Percentiles rank a stretch among this genome's conserved stretches.
These are phyloP conservation scores for Heterococcus sp. DNA, from an alignment of 108 stramenopile genomes.

Conservation along the genomic window DNA sequence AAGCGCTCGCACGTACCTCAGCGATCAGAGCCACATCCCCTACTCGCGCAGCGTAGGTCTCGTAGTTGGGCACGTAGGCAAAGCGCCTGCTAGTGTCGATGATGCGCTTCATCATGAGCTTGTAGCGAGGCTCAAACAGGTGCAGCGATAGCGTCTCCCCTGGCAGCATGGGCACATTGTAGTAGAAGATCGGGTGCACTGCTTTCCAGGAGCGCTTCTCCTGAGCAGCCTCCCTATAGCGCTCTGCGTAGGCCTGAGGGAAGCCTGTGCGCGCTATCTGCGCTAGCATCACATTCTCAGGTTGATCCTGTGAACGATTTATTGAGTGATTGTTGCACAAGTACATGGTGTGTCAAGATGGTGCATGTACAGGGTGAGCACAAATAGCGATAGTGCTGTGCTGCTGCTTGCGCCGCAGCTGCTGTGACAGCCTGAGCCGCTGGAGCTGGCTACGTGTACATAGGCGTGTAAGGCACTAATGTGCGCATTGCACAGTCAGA, in stretches of 20 bases:
- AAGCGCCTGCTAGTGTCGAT: conserved; percentile 37
- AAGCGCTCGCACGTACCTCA: too few species aligned
- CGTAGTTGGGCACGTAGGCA: conserved; percentile 45
- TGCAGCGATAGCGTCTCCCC: conserved; percentile 44
- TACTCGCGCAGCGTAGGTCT: conserved; percentile 14
- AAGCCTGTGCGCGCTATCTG: conserved; percentile 30
- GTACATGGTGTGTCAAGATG: too few species aligned
- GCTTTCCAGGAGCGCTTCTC: conserved; percentile 17
- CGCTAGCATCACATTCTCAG: conserved; percentile 52
- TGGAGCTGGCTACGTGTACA: too few species aligned
- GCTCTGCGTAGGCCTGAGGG: conserved; percentile 14
- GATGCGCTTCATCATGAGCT: conserved; percentile 53
- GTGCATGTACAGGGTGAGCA: too few species aligned
- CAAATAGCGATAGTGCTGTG: too few species aligned
- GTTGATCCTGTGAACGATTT: conserved; percentile 47
- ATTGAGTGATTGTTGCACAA: too few species aligned
- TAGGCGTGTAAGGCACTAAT: too few species aligned
- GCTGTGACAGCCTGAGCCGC: too few species aligned
- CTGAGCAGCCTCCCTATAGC: conserved; percentile 13
- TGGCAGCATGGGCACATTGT: conserved; percentile 51
- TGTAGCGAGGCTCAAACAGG: conserved; percentile 56
- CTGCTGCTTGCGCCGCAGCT: too few species aligned
- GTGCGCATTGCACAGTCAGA: too few species aligned
- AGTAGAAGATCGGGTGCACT: conserved; percentile 52
- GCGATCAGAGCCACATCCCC: conserved; percentile 42